phyloP scores from a whole-genome alignment of 1,284 basidiomycete species.

The Leccinum griseonigrum region DNA sequence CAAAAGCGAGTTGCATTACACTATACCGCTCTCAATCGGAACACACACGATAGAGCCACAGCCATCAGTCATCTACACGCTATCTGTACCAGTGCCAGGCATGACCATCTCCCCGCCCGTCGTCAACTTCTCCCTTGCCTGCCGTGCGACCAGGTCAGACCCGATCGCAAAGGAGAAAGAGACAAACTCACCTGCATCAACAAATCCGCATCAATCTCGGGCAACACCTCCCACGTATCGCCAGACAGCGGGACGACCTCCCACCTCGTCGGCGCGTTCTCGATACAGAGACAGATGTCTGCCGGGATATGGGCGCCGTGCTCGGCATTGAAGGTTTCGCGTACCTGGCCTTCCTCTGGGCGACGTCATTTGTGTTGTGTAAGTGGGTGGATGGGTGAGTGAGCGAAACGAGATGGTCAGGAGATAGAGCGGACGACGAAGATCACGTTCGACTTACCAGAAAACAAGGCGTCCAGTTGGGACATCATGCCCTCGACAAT shows the following conservation, averaged over 20 bases:
- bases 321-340: slow-evolving; percentile 66
- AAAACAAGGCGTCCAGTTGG: slow-evolving; percentile 58
- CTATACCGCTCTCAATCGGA: not conserved
- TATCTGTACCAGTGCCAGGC: slow-evolving; percentile 16
- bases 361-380: not conserved
- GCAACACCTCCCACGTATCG: slow-evolving; percentile 53
- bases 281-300: slow-evolving; percentile 72
- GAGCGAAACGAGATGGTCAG: not conserved
- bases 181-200: slow-evolving; percentile 47
- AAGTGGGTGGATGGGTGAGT: not conserved
- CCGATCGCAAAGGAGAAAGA: not conserved
- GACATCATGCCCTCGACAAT: slow-evolving; percentile 63
- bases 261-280: slow-evolving; percentile 70
- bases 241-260: slow-evolving; percentile 56
- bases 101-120: slow-evolving; percentile 11
- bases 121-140: slow-evolving; percentile 23
- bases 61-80: slow-evolving; percentile 13
- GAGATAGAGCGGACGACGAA: slow-evolving; percentile 4
- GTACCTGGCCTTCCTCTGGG: slow-evolving; percentile 62
- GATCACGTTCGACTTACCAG: slow-evolving; percentile 45
- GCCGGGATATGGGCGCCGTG: slow-evolving; percentile 71
- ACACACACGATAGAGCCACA: not conserved
- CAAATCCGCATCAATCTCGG: slow-evolving; percentile 58
- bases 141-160: not conserved
- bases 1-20: not conserved